phyloP scores from a whole-genome alignment of 352 stramenopile genomes.

The Phytophthora europaea region DNA sequence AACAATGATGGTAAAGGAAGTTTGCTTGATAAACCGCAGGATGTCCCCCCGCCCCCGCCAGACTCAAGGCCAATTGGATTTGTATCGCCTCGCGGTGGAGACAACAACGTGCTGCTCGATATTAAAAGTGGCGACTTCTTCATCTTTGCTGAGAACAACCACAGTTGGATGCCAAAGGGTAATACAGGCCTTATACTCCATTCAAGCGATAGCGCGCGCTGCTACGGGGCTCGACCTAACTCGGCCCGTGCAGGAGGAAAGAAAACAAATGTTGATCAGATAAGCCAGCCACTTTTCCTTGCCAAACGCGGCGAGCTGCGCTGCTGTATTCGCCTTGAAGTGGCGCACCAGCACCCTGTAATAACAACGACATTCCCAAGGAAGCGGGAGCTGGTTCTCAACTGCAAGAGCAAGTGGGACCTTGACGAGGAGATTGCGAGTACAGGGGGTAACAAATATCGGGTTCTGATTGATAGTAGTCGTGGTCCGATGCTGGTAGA shows the following conservation, averaged over 20 bases:
- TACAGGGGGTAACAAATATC: constrained; percentile 79
- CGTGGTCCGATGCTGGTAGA: constrained; percentile 83
- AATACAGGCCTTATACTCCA: constrained; percentile 82
- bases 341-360: constrained; percentile 49
- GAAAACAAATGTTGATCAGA: constrained; percentile 34
- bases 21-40: constrained; percentile 50
- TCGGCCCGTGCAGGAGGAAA: constrained; percentile 72
- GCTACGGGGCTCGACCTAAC: constrained; percentile 72
- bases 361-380: constrained; percentile 40
- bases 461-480: constrained; percentile 82
- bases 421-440: constrained; percentile 80
- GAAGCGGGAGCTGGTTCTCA: constrained; percentile 67
- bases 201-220: constrained; percentile 62
- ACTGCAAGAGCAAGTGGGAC: constrained; percentile 84
- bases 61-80: constrained; percentile 19
- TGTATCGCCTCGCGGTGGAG: constrained; percentile 18
- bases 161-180: constrained; percentile 71
- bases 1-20: constrained; percentile 72
- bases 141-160: constrained; percentile 40
- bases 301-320: constrained; percentile 70
- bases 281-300: constrained; percentile 53
- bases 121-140: constrained; percentile 84
- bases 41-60: constrained; percentile 46
- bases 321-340: constrained; percentile 75
- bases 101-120: constrained; percentile 67